Evolutionary conservation across 23 red algal genomes (phyloP), one percentile per base, ranked within the genome.

Genomic region (Gracilariopsis chorda): DNA sequence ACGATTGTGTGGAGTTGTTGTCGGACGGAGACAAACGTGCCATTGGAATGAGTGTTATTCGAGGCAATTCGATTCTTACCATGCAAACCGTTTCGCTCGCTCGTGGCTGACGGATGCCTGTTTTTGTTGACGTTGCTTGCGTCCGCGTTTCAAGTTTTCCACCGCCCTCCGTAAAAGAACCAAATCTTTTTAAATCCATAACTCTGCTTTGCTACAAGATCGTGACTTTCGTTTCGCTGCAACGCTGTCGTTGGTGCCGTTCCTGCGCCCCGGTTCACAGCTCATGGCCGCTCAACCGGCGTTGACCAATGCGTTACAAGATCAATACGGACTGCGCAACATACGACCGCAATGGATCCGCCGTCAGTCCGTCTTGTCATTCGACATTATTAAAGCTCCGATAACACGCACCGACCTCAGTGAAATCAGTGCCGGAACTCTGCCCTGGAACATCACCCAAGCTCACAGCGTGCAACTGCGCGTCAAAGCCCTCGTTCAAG

Each of bases 31-130:
- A 91, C 23, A 62, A 59, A 58, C 74, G 88, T 25, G 43, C 41
- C 32, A 72, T 91, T 48, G 88, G 88, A 25, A 91, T 82, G 77
- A 82, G 56, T 62, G 88, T 91, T n/a, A 91, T 91, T 59, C 73
- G 88, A n/a, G 88, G 88, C 20, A 82, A 80, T 82, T 82, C 75
- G 44, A 91, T 91, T 29, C 42, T 91, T 2, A 82, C 88, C 5
- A 91, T 91, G 77, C 74, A 91, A 58, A 91, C 85, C n/a, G n/a
- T n/a, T n/a, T n/a, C n/a, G n/a, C n/a, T n/a, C n/a, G n/a, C n/a
- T n/a, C n/a, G n/a, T n/a, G n/a, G n/a, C n/a, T n/a, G n/a, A n/a
- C n/a, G n/a, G n/a, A n/a, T n/a, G n/a, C n/a, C n/a, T n/a, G n/a
- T n/a, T n/a, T n/a, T n/a, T n/a, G n/a, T n/a, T n/a, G n/a, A n/a